A percentile compares a stretch with the other conserved stretches of the same genome.
Evolutionary conservation across 129 eudicot species (phyloP).

Genomic region (Lactuca saligna): DNA sequence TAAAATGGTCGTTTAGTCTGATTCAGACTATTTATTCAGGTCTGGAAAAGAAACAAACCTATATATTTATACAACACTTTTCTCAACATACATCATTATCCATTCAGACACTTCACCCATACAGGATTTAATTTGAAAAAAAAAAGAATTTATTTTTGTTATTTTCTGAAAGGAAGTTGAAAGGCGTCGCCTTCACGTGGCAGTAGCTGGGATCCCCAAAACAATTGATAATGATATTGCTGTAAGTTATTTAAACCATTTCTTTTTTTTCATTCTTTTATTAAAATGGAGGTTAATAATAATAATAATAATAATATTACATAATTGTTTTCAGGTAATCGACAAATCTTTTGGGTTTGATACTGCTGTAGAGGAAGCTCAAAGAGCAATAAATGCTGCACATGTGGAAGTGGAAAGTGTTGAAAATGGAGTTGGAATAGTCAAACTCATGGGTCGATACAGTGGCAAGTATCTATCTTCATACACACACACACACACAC

Average conservation of each 20-base stretch:
- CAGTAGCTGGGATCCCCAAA: slow-evolving; percentile 95
- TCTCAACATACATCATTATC: too few species aligned
- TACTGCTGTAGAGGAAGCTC: slow-evolving; percentile 99
- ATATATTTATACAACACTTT: too few species aligned
- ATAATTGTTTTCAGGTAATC: slow-evolving; percentile 53
- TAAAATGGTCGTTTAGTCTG: slow-evolving; percentile 11
- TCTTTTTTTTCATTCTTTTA: not conserved
- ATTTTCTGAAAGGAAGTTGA: slow-evolving; percentile 67
- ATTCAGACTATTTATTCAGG: too few species aligned
- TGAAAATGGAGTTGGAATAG: slow-evolving; percentile 87
- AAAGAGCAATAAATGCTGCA: slow-evolving; percentile 97
- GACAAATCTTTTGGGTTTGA: slow-evolving; percentile 97
- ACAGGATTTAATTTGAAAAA: too few species aligned
- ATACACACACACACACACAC: too few species aligned
- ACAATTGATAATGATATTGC: slow-evolving; percentile 97
- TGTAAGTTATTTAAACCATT: slow-evolving; percentile 47
- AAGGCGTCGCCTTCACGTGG: slow-evolving; percentile 76
- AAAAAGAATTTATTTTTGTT: not conserved
- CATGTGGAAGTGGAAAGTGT: slow-evolving; percentile 96
- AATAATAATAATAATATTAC: not conserved
- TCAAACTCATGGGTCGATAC: slow-evolving; percentile 91
- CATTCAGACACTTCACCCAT: too few species aligned
- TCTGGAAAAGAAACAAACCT: too few species aligned
- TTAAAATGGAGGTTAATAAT: not conserved
- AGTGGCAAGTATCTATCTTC: slow-evolving; percentile 51